Base-by-base conservation (phyloP, 768 basidiomycete species). In the Calocera viscosa region DNA sequence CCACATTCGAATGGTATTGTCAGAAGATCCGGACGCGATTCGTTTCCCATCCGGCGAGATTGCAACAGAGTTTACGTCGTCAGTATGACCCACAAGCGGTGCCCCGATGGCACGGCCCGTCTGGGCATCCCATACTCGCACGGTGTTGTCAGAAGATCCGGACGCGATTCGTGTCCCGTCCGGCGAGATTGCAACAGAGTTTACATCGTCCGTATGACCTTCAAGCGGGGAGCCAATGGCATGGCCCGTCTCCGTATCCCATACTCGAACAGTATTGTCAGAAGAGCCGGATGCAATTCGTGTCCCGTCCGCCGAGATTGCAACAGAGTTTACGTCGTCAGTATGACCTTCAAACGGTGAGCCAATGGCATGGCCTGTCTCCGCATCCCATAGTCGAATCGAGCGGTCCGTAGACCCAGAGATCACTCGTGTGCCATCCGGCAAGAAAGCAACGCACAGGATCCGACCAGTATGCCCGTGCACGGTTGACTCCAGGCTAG, bases 161-260 rank as follows among this genome's bases (percentile, higher is more conserved):
- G 66, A 67, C 11, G 40, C 63, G 28, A 67, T 35, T 30, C 43
- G 60, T n/a, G 12, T 16, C 2, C 69, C 71, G 70, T 72, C 71
- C 35, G 14, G 35, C 35, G 35, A 38, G 7, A 38, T 5, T 14
- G 35, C 35, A 38, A 38, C 35, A 14, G 35, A 38, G 7, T 5
- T 38, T 5, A 38, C 35, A 14, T 5, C 35, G 14, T 14, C 35
- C 7, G 5, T 14, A 38, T 38, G 35, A 38, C 35, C 35, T 10
- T 11, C 34, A 12, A 67, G 34, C 2, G 66, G 66, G 5, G 63
- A 28, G 14, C 66, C 49, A 3, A 60, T 71, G 68, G 74, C 74
- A 7, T 67, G 41, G 5, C 78, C 79, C 33, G 74, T 76, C 65
- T 78, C 76, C 32, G 78, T 74, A 69, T 65, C 26, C 64, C 64